Evolutionary conservation across 306 rosid genomes (phyloP).

Genomic region (Vigna unguiculata): DNA sequence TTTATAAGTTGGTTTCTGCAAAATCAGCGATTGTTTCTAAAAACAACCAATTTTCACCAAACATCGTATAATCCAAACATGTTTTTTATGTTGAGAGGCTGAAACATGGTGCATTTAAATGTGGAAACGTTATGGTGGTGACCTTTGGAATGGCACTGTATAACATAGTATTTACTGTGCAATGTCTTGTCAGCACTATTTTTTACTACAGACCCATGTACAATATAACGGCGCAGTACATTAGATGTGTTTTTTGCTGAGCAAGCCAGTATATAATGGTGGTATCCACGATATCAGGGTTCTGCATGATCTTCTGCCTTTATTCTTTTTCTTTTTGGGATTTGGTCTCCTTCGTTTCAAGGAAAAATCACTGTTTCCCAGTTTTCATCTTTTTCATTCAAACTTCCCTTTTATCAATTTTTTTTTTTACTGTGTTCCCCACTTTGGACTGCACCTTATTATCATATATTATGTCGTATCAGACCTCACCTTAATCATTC

Average conservation of each 20-base stretch:
- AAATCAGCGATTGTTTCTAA: no score
- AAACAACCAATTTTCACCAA: no score
- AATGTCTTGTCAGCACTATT: conserved; percentile 19
- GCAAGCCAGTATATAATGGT: conserved; percentile 10
- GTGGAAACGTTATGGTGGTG: neutral
- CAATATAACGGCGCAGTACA: conserved; percentile 6
- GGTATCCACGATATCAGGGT: conserved; percentile 29
- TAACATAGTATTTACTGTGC: conserved; percentile 4
- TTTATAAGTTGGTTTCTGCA: no score
- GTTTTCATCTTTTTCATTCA: neutral
- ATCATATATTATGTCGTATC: conserved; percentile 24
- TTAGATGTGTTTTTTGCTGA: neutral
- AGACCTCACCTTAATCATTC: conserved; percentile 21
- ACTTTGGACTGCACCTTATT: neutral
- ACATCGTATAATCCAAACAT: no score
- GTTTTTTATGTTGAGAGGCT: no score
- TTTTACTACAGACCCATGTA: conserved; percentile 1
- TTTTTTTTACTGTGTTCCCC: conserved; percentile 28
- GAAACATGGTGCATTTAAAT: no score
- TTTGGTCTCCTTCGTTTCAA: conserved; percentile 16
- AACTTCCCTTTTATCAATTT: conserved; percentile 13
- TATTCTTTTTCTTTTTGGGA: conserved; percentile 25
- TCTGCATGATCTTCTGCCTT: conserved; percentile 23
- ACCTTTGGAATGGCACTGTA: neutral
- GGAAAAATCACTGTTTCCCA: conserved; percentile 17